Evolutionary conservation across 2,329 filamentous ascomycete genomes (phyloP).

Genomic region (Alternaria consortialis): DNA sequence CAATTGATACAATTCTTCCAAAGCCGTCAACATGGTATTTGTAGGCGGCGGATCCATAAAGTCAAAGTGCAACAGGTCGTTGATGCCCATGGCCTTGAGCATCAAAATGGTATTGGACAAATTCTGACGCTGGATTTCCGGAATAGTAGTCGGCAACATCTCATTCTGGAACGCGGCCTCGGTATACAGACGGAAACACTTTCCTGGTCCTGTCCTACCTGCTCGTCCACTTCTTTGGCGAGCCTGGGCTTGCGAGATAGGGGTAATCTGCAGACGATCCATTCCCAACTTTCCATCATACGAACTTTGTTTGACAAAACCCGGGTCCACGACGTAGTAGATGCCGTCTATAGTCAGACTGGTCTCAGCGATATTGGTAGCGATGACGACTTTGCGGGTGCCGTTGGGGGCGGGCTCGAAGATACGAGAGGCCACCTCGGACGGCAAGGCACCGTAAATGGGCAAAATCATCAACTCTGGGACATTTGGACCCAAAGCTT

Average conservation of each 20-base stretch:
- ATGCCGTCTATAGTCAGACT: slow-evolving; percentile 98
- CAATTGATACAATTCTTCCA: slow-evolving; percentile 94
- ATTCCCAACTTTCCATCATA: slow-evolving; percentile 98
- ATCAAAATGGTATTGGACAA: slow-evolving; percentile 92
- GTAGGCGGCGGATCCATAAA: slow-evolving; percentile 99
- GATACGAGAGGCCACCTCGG: slow-evolving; percentile 91
- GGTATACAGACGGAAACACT: slow-evolving; percentile 88
- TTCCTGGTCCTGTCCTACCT: slow-evolving; percentile 92
- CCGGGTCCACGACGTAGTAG: slow-evolving; percentile 95
- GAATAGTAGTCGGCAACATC: slow-evolving; percentile 95
- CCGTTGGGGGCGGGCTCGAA: slow-evolving; percentile 92
- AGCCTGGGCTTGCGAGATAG: slow-evolving; percentile 95
- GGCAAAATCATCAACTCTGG: slow-evolving; percentile 93
- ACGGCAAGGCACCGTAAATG: slow-evolving; percentile 93
- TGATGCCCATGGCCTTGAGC: slow-evolving; percentile 99
- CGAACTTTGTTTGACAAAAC: slow-evolving; percentile 96
- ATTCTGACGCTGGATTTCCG: slow-evolving; percentile 96
- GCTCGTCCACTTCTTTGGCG: slow-evolving; percentile 93
- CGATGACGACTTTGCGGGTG: slow-evolving; percentile 91
- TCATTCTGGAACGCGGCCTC: slow-evolving; percentile 95
- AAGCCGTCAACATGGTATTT: slow-evolving; percentile 94
- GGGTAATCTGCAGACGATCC: slow-evolving; percentile 94
- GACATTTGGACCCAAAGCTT: slow-evolving; percentile 86
- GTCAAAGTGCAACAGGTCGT: slow-evolving; percentile 95
- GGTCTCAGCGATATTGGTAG: slow-evolving; percentile 97